A percentile compares a stretch with the other conserved stretches of the same genome.
Evolutionary conservation across 2,329 filamentous ascomycete genomes (phyloP).

Genomic region (Bisporella sp.): DNA sequence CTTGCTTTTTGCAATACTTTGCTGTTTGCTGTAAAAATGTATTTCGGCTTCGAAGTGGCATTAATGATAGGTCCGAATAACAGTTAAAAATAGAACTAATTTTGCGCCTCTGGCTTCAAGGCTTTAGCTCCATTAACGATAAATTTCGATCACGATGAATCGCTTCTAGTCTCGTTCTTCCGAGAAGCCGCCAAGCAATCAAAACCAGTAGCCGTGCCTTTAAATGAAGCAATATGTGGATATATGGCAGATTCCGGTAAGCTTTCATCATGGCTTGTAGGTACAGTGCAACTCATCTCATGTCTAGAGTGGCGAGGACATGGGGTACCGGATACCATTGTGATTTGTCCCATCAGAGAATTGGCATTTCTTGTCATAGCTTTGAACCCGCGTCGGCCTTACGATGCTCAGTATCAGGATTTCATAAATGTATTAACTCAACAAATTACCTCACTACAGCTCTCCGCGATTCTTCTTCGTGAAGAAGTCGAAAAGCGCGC

Average conservation of each 20-base stretch:
- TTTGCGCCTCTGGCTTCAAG: not conserved
- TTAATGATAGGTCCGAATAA: too few relatives aligned
- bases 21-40: too few relatives aligned
- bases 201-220: slow-evolving; percentile 59
- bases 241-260: too few relatives aligned
- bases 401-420: slow-evolving; percentile 72
- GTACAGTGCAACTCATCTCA: slow-evolving; percentile 46
- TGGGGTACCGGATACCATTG: slow-evolving; percentile 60
- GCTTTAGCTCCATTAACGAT: not conserved
- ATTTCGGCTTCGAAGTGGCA: too few relatives aligned
- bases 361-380: slow-evolving; percentile 75
- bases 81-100: not conserved
- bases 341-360: slow-evolving; percentile 72
- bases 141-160: not conserved
- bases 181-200: slow-evolving; percentile 66
- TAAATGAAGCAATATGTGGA: slow-evolving; percentile 59
- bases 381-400: slow-evolving; percentile 70
- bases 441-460: slow-evolving; percentile 72
- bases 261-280: too few relatives aligned
- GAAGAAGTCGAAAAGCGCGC: slow-evolving; percentile 74
- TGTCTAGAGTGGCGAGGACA: slow-evolving; percentile 66
- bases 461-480: slow-evolving; percentile 75
- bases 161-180: slow-evolving; percentile 48
- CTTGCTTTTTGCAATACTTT: too few relatives aligned
- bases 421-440: slow-evolving; percentile 70